Evolutionary conservation across 208 protist genomes (phyloP), one percentile per base, ranked within the genome.

Genomic region (Entamoeba histolytica): DNA sequence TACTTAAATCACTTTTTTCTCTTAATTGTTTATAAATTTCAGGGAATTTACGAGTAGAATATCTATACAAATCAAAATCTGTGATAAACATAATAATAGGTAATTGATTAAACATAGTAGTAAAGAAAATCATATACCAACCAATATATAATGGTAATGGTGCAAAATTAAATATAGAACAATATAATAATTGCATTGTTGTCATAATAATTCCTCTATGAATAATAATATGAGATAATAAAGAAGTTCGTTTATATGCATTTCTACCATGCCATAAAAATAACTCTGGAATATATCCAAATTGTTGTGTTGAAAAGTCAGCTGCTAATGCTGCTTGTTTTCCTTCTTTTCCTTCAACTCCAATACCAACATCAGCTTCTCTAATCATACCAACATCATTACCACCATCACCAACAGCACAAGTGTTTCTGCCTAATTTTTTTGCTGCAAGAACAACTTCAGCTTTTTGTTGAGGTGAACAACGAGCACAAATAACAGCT

Each of bases 351-450:
- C 94, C 94, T 49, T 44, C 19, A 23, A 95, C 92, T 14, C 94
- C 94, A 49, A 95, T 69, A 44, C 93, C 93, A 39, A 93, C 55
- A n/a, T 92, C 51, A 7, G 94, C 94, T 52, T 47, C 73, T 87
- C 91, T 10, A 19, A 95, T 92, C 94, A 95, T 95, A 17, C 14
- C 28, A 91, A 94, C 50, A 92, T 95, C 94, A 52, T 95, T 95
- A 49, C 94, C 94, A 91, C 93, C 93, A 92, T 95, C 94, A 92
- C 94, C 94, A 93, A 95, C 93, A 8, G 94, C 94, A n/a, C 93
- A 39, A 49, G 49, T 44, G 1, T 31, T 47, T 44, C 4, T 61
- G 3, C 93, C 19, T 12, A 49, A 28, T 28, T 92, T 51, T 5
- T 92, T 55, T 15, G 93, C 51, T 3, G 73, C 35, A 51, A 35